Conservation (phyloP, 1,139 yeast species). For the Yamadazyma conglobata region DNA sequence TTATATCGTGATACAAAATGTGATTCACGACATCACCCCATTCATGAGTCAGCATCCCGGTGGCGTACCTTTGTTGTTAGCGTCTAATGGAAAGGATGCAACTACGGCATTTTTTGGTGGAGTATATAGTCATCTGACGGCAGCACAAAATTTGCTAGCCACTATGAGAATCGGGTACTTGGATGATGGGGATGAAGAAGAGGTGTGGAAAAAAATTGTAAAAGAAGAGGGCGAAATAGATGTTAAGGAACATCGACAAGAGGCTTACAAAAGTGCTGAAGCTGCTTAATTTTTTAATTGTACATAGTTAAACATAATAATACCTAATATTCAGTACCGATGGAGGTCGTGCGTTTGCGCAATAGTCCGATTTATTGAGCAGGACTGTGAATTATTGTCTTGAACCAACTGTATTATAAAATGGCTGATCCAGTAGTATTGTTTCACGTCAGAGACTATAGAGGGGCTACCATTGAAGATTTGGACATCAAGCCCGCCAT, state of each 20-base stretch:
- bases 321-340: no score
- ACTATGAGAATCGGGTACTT: constrained; percentile 73
- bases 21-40: constrained; percentile 72
- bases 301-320: no score
- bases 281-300: constrained; percentile 36
- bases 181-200: constrained; percentile 79
- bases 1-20: constrained; percentile 47
- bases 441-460: constrained; percentile 38
- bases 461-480: constrained; percentile 60
- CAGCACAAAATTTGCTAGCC: constrained; percentile 66
- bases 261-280: constrained; percentile 39
- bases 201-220: constrained; percentile 67
- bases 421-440: constrained; percentile 10
- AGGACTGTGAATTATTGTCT: no score
- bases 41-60: constrained; percentile 75
- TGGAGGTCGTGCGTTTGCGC: no score
- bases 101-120: constrained; percentile 73
- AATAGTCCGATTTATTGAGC: no score
- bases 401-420: no score
- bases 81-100: constrained; percentile 70
- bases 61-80: constrained; percentile 55
- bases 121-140: constrained; percentile 70
- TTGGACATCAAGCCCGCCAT: constrained; percentile 61
- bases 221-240: constrained; percentile 38
- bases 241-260: constrained; percentile 23